Base-by-base conservation (phyloP, 2,329 filamentous ascomycete species). In the Lachnellula hyalina region DNA sequence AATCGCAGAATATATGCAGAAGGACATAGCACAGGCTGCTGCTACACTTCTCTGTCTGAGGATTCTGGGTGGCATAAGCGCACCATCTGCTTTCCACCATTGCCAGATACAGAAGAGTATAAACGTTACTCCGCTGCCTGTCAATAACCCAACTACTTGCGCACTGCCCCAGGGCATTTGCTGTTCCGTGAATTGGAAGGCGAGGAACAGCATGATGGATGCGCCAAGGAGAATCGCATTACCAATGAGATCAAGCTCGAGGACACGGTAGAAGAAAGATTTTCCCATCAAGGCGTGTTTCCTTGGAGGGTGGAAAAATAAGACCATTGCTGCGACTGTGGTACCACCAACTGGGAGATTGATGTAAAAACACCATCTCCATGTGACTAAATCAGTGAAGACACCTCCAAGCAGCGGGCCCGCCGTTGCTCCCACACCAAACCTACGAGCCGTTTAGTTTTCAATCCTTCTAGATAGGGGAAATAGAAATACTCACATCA, bases 51-150 rank as follows among this genome's bases (percentile, higher is more conserved):
- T 66, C 25, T 73, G 65, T 17, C 55, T 63, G 32, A 74, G 34
- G 53, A 75, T 70, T 8, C 68, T 66, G 6, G 68, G 68, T 0
- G 76, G 74, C 6, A 82, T 70, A 70, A 81, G 76, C 23, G 79
- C 77, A 2, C 69, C 63, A n/a, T 75, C 73, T 3, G 73, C 75
- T 52, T 72, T 70, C 45, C 62, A 72, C 55, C 64, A 71, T 50
- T 77, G 70, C 38, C 68, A 65, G 6, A 65, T 47, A 12, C 53
- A 36, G 35, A 71, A 66, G 11, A 66, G 36, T 9, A 71, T 58
- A 17, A 61, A 58, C 4, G 64, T 65, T 8, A 66, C 40, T 1
- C 56, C 54, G 11, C 42, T 55, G 7, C 68, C 59, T 38, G 65
- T 61, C 15, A 73, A 61, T 2, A 73, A 63, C 2, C 62, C 69